Base-by-base conservation (phyloP, 495 filamentous ascomycete genomes). In the Penicillium diatomitis region DNA sequence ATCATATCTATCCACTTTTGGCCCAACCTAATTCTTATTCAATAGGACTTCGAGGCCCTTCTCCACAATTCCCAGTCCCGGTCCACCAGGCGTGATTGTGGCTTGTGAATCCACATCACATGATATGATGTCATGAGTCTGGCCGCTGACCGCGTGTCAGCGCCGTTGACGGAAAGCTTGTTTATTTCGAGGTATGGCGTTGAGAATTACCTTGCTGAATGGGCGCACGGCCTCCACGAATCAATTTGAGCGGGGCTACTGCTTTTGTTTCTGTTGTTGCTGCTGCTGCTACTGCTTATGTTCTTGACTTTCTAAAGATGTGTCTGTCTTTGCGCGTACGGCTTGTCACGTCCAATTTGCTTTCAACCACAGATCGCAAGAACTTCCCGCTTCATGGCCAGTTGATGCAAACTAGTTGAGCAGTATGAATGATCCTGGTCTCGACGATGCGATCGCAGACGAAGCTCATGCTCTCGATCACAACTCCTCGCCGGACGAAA, bases 381-480 rank as follows among this genome's bases (percentile, higher is more conserved):
- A 2, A 49, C 8, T 20, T 20, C 38, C 10, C 33, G 29, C 41
- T 41, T n/a, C 9, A 46, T 51, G 42, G 35, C 28, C 31, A n/a
- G 32, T 20, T 12, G 1, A 3, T 32, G 37, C 33, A 27, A 4
- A 4, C 30, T n/a, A 34, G 7, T 28, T 31, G 33, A 31, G 20
- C 44, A 55, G 41, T 0, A 85, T 86, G 83, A 81, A 84, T 52
- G 81, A 83, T 55, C 78, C 73, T 5, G 76, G 74, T 27, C 66
- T 84, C 5, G 69, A 79, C 46, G 61, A 71, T 42, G 72, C 77
- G 31, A 73, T 84, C 44, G 53, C 69, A 12, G 63, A 80, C 30
- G 71, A 74, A 27, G 65, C 73, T 8, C 48, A 73, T 9, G 63
- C 58, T 33, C 55, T 78, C 11, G 80, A 83, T 46, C 41, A 5